Evolutionary conservation across 2,329 filamentous ascomycete genomes (phyloP), one percentile per base, ranked within the genome.

Genomic region (Plectosphaerella cucumerina): DNA sequence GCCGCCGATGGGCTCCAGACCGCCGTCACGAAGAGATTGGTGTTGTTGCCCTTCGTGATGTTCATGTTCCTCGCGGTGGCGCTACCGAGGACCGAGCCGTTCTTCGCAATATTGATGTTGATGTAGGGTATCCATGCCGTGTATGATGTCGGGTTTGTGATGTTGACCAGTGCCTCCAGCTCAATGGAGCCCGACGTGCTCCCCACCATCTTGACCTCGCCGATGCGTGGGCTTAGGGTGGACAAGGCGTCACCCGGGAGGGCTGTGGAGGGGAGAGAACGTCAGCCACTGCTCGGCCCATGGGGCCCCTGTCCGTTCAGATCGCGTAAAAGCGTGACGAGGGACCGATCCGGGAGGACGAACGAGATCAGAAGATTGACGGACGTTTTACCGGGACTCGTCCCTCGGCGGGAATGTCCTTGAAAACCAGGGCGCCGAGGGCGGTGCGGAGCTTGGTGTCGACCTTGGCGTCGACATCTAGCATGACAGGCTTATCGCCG

Each of bases 311-410:
- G 39, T 37, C 35, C 41, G 46, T 31, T 43, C 37, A 17, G 10
- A 26, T n/a, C n/a, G 22, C 26, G 4, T 11, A 31, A 31, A 31
- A 15, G 17, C 35, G 17, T 42, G 39, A 42, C 15, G 4, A 42
- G 18, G 18, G 17, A 42, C 26, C 26, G 26, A 51, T 50, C 50
- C 52, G 56, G 56, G 62, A 62, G 52, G 41, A 73, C 67, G 69
- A 65, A 67, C 66, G 64, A 62, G 68, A 71, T 67, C 62, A 70
- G 74, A 79, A 74, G 71, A 76, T 77, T 70, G 77, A 90, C 92
- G 84, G 86, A 96, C 91, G 89, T 82, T 96, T 95, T 75, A 97
- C 83, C 70, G 89, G 89, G 64, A 99, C 85, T 63, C 86, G 82
- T 60, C 94, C 92, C 74, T 91, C 80, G 67, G 84, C 90, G 45